These are phyloP conservation scores for Guillardia theta DNA, from an alignment of 78 protist species.

Conservation along the genomic window DNA sequence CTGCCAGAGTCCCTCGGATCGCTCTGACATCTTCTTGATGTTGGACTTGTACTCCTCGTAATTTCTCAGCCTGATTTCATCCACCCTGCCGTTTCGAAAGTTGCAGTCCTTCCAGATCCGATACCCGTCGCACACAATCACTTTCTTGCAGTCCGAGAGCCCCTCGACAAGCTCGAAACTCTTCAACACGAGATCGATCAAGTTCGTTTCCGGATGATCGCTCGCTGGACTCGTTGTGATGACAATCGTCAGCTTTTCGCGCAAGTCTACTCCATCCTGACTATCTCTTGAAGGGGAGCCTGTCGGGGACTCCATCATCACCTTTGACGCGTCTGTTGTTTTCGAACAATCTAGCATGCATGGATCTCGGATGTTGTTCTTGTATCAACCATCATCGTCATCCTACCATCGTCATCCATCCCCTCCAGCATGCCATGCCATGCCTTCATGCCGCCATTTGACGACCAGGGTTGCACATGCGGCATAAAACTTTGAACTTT, in stretches of 20 bases:
- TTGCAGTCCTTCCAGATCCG: background rate
- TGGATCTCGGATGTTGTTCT: too few relatives aligned
- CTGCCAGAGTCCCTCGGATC: background rate
- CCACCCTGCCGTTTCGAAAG: background rate
- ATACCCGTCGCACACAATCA: background rate
- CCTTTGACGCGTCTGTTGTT: too few relatives aligned
- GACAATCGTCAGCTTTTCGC: background rate
- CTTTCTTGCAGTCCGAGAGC: background rate
- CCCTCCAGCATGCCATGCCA: too few relatives aligned
- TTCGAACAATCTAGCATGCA: too few relatives aligned
- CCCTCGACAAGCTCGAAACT: background rate
- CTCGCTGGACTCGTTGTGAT: background rate
- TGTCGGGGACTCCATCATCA: too few relatives aligned
- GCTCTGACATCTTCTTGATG: background rate
- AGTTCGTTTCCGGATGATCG: background rate
- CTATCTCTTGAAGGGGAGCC: too few relatives aligned
- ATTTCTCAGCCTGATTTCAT: background rate
- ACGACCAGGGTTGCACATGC: too few relatives aligned
- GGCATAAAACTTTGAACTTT: too few relatives aligned
- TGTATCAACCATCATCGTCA: too few relatives aligned
- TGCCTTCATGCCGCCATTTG: too few relatives aligned
- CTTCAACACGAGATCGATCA: background rate
- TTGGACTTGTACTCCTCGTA: background rate
- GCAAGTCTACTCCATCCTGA: too few relatives aligned
- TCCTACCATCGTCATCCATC: too few relatives aligned